Percentiles rank a stretch among this genome's conserved stretches.
Conservation (phyloP, 306 rosid genomes). For the Gleditsia sinensis region DNA sequence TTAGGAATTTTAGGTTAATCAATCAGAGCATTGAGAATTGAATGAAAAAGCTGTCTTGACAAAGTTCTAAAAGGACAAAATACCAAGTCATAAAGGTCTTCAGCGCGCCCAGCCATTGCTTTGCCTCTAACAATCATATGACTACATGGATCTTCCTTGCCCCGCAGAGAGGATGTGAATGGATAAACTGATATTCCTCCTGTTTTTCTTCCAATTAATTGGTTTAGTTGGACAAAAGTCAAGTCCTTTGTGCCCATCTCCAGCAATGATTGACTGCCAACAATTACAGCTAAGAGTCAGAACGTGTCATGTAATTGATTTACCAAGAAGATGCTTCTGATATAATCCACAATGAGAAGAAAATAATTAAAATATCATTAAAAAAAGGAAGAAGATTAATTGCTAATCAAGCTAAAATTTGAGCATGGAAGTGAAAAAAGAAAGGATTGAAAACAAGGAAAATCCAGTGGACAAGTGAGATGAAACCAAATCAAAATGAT, state of each 20-base stretch:
- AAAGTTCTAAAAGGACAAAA: neutral
- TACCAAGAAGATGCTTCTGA: slow-evolving; percentile 21
- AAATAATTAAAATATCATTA: slow-evolving; percentile 9
- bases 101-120: slow-evolving; percentile 85
- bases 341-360: slow-evolving; percentile 12
- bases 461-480: neutral
- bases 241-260: slow-evolving; percentile 98
- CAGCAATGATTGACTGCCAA: slow-evolving; percentile 88
- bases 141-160: slow-evolving; percentile 75
- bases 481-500: neutral
- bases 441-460: slow-evolving; percentile 4
- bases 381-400: neutral
- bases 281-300: slow-evolving; percentile 34
- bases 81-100: slow-evolving; percentile 89
- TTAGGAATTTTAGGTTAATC: slow-evolving; percentile 1
- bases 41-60: neutral
- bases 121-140: slow-evolving; percentile 87
- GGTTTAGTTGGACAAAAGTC: slow-evolving; percentile 87
- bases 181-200: slow-evolving; percentile 98
- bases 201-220: slow-evolving; percentile 91
- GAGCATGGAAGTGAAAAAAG: no score
- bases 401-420: neutral
- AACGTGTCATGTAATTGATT: slow-evolving; percentile 17
- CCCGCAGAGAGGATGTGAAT: slow-evolving; percentile 73
- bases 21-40: slow-evolving; percentile 8